Evolutionary conservation across 2,329 filamentous ascomycete genomes (phyloP).

Genomic region (Elsinoe arachidis): DNA sequence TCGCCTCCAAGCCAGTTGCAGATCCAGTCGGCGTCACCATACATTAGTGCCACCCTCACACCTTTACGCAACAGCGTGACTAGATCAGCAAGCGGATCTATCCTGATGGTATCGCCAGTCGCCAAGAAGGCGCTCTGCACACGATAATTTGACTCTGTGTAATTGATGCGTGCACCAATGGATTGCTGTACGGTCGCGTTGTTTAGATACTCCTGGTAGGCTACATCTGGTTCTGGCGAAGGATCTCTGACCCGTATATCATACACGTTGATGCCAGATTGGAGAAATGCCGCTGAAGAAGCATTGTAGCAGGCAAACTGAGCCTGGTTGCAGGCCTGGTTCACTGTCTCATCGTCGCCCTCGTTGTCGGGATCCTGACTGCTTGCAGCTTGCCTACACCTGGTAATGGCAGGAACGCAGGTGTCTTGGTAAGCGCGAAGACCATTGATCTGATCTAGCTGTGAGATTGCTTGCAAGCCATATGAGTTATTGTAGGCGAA

Average conservation of each 20-base stretch:
- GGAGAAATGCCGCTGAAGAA: slow-evolving; percentile 18
- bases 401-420: slow-evolving; percentile 31
- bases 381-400: slow-evolving; percentile 38
- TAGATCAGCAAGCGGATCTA: slow-evolving; percentile 36
- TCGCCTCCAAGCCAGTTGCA: slow-evolving; percentile 36
- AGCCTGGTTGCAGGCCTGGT: slow-evolving; percentile 24
- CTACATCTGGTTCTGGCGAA: slow-evolving; percentile 37
- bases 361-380: slow-evolving; percentile 28
- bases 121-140: slow-evolving; percentile 38
- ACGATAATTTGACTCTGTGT: slow-evolving; percentile 38
- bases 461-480: slow-evolving; percentile 49
- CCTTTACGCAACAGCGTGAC: slow-evolving; percentile 29
- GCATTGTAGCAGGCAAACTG: slow-evolving; percentile 18
- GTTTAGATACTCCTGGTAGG: slow-evolving; percentile 51
- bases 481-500: slow-evolving; percentile 60
- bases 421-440: slow-evolving; percentile 33
- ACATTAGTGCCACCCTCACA: slow-evolving; percentile 26
- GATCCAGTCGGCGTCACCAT: slow-evolving; percentile 31
- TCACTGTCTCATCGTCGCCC: slow-evolving; percentile 27
- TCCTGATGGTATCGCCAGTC: slow-evolving; percentile 44
- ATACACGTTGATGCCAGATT: slow-evolving; percentile 33
- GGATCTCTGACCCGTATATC: slow-evolving; percentile 48
- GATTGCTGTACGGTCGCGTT: slow-evolving; percentile 45
- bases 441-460: slow-evolving; percentile 39
- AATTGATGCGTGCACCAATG: slow-evolving; percentile 54